Conservation (phyloP, 352 stramenopile genomes). For the Pythium scleroteichum region DNA sequence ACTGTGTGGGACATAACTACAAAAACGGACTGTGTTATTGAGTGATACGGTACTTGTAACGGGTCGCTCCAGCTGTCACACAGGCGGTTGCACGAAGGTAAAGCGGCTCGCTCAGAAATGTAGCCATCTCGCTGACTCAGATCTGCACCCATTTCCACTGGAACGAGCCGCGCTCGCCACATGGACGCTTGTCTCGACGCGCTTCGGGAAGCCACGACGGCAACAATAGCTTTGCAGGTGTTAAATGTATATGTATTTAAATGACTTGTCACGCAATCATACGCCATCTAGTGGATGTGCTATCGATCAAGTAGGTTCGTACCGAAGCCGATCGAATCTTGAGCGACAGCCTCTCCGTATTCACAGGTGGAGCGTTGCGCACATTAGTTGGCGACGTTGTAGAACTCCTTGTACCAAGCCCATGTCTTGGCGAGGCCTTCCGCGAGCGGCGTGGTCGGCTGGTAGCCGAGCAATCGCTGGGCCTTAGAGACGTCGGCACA, state of each 20-base stretch:
- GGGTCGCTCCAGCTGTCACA: too few relatives aligned
- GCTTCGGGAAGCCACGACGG: too few relatives aligned
- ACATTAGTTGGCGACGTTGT: conserved; percentile 28
- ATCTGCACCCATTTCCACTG: too few relatives aligned
- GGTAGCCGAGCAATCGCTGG: conserved; percentile 93
- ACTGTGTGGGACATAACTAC: conserved; percentile 2
- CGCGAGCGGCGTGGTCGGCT: conserved; percentile 91
- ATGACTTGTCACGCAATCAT: conserved; percentile 16
- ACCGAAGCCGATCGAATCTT: too few relatives aligned
- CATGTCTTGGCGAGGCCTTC: conserved; percentile 93
- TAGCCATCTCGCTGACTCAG: conserved; percentile 3
- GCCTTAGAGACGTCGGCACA: conserved; percentile 97
- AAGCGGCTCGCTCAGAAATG: not conserved
- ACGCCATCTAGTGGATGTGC: not conserved
- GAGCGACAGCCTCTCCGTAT: too few relatives aligned
- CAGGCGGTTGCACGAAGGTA: conserved; percentile 3
- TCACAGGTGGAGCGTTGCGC: too few relatives aligned
- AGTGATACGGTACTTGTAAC: conserved; percentile 3
- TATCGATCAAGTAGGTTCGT: too few relatives aligned
- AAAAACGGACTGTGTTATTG: not conserved
- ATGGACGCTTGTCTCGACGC: too few relatives aligned
- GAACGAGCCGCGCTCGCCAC: too few relatives aligned
- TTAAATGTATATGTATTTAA: conserved; percentile 18
- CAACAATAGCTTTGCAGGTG: too few relatives aligned
- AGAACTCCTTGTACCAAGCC: conserved; percentile 90